These are phyloP conservation scores for Aspergillus carbonarius DNA, from an alignment of 2,329 filamentous ascomycete species.

Conservation along the genomic window DNA sequence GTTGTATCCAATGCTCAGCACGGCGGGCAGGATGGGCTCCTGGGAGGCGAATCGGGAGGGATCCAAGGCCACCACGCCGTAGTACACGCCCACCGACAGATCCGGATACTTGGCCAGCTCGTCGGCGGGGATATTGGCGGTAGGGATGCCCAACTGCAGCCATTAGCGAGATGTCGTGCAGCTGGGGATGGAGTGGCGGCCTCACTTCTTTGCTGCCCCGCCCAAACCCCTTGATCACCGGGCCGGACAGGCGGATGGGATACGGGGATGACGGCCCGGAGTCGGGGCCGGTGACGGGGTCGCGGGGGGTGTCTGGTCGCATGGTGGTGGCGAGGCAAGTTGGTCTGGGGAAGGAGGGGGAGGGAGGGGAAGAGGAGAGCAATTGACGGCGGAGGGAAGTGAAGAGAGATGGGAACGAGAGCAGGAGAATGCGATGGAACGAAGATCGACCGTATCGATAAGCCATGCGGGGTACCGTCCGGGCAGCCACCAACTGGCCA, in stretches of 20 bases:
- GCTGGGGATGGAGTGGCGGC: not conserved
- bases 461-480: not conserved
- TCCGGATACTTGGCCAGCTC: conserved; percentile 63
- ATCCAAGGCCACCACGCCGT: conserved; percentile 79
- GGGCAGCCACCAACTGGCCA: not conserved
- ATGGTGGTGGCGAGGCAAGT: conserved; percentile 27
- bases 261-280: conserved; percentile 74
- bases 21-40: conserved; percentile 70
- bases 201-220: conserved; percentile 85
- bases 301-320: conserved; percentile 57
- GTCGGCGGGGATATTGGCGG: conserved; percentile 76
- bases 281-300: conserved; percentile 70
- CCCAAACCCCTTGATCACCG: conserved; percentile 90
- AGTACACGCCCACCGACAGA: conserved; percentile 82
- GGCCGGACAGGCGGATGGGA: conserved; percentile 78
- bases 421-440: not conserved
- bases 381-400: not conserved
- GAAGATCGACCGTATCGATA: not conserved
- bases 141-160: conserved; percentile 83
- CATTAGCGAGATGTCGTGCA: not conserved
- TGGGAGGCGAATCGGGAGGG: conserved; percentile 34
- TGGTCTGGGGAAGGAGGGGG: not conserved
- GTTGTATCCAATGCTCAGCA: conserved; percentile 95
- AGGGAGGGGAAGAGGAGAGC: not conserved
- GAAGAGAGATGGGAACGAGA: not conserved